Evolutionary conservation across 139 green algal genomes (phyloP), one percentile per base, ranked within the genome.

Genomic region (Tetratostichococcus sp.): DNA sequence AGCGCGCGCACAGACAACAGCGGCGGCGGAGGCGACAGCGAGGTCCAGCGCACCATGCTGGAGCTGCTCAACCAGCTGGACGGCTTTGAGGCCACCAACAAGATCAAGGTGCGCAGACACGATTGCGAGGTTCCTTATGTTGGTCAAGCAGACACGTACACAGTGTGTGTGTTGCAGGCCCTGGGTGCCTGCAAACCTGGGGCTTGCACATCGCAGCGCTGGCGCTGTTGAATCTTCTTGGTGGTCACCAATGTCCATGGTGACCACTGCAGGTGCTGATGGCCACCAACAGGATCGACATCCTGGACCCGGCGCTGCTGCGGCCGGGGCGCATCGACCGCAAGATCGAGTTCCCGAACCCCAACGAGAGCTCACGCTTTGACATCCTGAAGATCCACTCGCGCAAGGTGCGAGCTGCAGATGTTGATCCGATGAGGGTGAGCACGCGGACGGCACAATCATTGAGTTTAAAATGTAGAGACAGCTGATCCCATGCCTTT

Each of bases 341-440:
- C 76, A 99, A 99, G 82, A 99, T 99, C 79, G 96, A 99, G 89
- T 98, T 99, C 81, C 96, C 96, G 35, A 97, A 98, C 79, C 96
- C 96, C 35, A 94, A 87, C 57, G 96, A 99, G 82, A 80, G 78
- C 23, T 92, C 87, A 0, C 86, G 96, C 23, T 76, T 96, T 17
- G 95, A 98, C 82, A 98, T 99, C 83, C 82, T 99, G 16, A 92
- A 91, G 59, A 98, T 98, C 79, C 94, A 98, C 85, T 92, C 80
- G 11, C 82, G 91, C 39, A 93, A 95, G 39, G 39, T 50, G 8
- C 14, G 39, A 14, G 39, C 39, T 50, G 8, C 39, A 8, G 8
- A 50, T 50, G 8, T 50, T 50, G 39, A 22, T 14, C 8, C 39
- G 39, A 22, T 50, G 8, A 8, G 39, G 8, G 14, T 50, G n/a